Evolutionary conservation across 805 yeast species (phyloP).

Genomic region (Candida nanaspora): DNA sequence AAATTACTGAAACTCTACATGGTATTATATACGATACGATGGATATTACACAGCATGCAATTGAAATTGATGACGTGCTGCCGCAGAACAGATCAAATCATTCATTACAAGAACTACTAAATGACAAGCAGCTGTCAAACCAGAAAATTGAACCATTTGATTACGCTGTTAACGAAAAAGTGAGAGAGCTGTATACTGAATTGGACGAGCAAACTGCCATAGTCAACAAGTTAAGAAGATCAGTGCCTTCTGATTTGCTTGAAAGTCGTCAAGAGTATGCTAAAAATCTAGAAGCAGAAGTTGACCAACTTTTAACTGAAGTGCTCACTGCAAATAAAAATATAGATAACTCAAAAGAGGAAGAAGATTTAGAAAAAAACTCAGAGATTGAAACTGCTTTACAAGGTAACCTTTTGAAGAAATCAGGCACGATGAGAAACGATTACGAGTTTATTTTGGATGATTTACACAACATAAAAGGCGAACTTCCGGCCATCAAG

Average conservation of each 20-base stretch:
- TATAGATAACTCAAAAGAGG: conserved; percentile 1
- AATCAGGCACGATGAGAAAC: conserved; percentile 21
- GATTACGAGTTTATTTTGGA: conserved; percentile 13
- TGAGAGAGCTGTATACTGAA: conserved; percentile 47
- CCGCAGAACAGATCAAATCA: not conserved
- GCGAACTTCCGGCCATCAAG: conserved; percentile 28
- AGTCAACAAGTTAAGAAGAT: conserved; percentile 44
- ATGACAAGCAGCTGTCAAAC: conserved; percentile 3
- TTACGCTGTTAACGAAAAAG: conserved; percentile 47
- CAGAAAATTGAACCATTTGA: conserved; percentile 65
- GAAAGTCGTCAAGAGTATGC: not conserved
- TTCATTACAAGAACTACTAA: not conserved
- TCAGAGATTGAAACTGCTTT: conserved; percentile 3
- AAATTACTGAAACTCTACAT: conserved; percentile 36
- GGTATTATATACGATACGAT: conserved; percentile 45
- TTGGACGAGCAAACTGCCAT: conserved; percentile 58
- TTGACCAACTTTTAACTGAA: not conserved
- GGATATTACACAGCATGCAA: conserved; percentile 46
- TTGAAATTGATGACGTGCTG: conserved; percentile 50
- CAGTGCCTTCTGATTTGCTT: not conserved
- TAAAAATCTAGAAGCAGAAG: not conserved
- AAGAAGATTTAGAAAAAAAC: conserved; percentile 8
- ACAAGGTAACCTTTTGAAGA: conserved; percentile 5
- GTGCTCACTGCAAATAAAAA: not conserved
- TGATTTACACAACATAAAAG: conserved; percentile 28